Base-by-base conservation (phyloP, 306 rosid genomes). In the Cucurbita argyrosperma region DNA sequence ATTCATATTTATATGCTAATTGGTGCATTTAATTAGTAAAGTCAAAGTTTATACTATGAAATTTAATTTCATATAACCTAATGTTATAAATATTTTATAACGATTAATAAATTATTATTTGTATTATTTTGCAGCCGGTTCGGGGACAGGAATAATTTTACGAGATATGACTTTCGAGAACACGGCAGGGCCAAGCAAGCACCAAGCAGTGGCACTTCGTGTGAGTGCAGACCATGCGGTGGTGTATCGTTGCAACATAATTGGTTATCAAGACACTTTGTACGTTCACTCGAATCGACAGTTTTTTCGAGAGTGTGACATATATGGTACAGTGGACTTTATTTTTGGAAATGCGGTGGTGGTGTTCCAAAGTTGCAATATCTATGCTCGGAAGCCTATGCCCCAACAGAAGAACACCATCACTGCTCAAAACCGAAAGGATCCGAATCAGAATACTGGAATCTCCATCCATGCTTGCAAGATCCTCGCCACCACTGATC, bases 141-240 rank as follows among this genome's bases (percentile, higher is more conserved):
- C 77, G 2, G 98, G 98, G 2, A 79, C 92, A 6, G 92, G 90
- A 1, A 87, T 93, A 56, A 93, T 90, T 18, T 90, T 96, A n/a
- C 85, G 86, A 16, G 98, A 93, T 79, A 80, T 93, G 11, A 85
- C 96, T 2, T 89, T 93, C 35, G 88, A 83, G 89, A 93, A 93
- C 81, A 81, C 74, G 16, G 98, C 98, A 23, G 98, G 98, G 2
- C 90, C 98, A 7, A 73, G 5, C 15, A 89, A 70, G 74, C 97
- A 90, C 83, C 98, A 93, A 50, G 98, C 98, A 0, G 98, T 93
- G 46, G 98, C 98, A 8, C 96, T 93, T 30, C 93, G 98, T 0
- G 64, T 93, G 10, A 91, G 96, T 1, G 86, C 98, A 0, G 98
- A 93, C 76, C 98, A 93, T 11, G 89, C 88, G 16, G 98, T 90